Percentiles rank a stretch among this genome's conserved stretches.
Evolutionary conservation across 2,329 filamentous ascomycete species (phyloP).

Genomic region (Metarhizium guizhouense): DNA sequence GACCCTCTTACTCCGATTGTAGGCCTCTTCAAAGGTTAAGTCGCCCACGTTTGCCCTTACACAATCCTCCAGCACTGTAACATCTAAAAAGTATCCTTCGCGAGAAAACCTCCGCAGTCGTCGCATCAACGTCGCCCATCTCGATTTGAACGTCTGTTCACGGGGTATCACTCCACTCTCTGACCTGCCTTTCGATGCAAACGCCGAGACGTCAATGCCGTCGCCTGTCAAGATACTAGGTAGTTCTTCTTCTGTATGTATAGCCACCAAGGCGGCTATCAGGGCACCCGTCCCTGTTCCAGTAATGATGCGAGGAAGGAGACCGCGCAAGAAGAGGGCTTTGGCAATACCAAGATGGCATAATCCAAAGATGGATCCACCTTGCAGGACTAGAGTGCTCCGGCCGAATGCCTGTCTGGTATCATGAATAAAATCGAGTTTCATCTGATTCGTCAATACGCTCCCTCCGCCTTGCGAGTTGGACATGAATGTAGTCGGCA

Average conservation of each 20-base stretch:
- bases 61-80: slow-evolving; percentile 72
- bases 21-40: slow-evolving; percentile 88
- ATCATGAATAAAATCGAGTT: slow-evolving; percentile 79
- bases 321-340: slow-evolving; percentile 68
- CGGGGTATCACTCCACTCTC: slow-evolving; percentile 23
- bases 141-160: slow-evolving; percentile 30
- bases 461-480: slow-evolving; percentile 23
- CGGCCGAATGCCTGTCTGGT: slow-evolving; percentile 82
- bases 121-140: slow-evolving; percentile 53
- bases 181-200: slow-evolving; percentile 36
- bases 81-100: slow-evolving; percentile 78
- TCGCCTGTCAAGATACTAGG: slow-evolving; percentile 67
- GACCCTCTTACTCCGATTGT: slow-evolving; percentile 72
- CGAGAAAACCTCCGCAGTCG: slow-evolving; percentile 59
- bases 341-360: slow-evolving; percentile 89
- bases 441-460: slow-evolving; percentile 60
- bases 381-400: slow-evolving; percentile 77
- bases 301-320: slow-evolving; percentile 83
- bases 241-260: slow-evolving; percentile 80
- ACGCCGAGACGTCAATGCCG: slow-evolving; percentile 75
- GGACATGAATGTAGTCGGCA: slow-evolving; percentile 46
- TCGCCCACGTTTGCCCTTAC: slow-evolving; percentile 80
- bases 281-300: slow-evolving; percentile 85
- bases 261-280: slow-evolving; percentile 79
- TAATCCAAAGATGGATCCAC: slow-evolving; percentile 83